Base-by-base conservation (phyloP, 164 flowering plant genomes). In the Malania oleifera region DNA sequence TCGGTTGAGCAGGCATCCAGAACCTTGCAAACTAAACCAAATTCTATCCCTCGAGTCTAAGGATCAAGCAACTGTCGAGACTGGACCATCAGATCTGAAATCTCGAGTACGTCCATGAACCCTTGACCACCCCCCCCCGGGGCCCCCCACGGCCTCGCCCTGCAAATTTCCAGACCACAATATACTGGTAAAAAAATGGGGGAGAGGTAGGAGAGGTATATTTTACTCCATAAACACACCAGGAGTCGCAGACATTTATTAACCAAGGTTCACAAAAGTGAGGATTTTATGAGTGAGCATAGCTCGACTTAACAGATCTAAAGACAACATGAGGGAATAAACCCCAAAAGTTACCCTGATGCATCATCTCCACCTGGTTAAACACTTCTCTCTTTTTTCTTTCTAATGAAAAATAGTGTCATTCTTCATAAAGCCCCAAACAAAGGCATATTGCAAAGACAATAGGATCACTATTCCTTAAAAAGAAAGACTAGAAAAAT, bases 61-160 rank as follows among this genome's bases (percentile, higher is more conserved):
- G 39, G 54, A 19, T 69, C 63, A 69, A 43, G 52, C 70, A 65
- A 68, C 62, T 56, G 59, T 61, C 56, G 66, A 63, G 63, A 64
- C 64, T 18, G 63, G 76, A 44, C 67, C 79, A 50, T 72, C 74
- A 43, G 72, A 67, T 65, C 74, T 75, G 52, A 29, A 38, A 38
- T 64, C 69, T 20, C 66, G 63, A 41, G 73, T 73, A 43, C 73
- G 66, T 10, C 78, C 78, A 34, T 72, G 71, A n/a, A 69, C 71
- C 50, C 50, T 46, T n/a, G n/a, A n/a, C n/a, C n/a, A n/a, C n/a
- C n/a, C n/a, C n/a, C 9, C 50, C 50, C 58, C 73, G 54, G 26
- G 67, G 74, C 62, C 79, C 52, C 14, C 80, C 82, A 17, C 74
- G 68, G 18, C 65, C 82, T 60, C 77, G 80, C 0, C 80, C 83